A percentile compares a stretch with the other conserved stretches of the same genome.
Evolutionary conservation across 2,329 filamentous ascomycete species (phyloP).

Genomic region (Penicillium decumbens): DNA sequence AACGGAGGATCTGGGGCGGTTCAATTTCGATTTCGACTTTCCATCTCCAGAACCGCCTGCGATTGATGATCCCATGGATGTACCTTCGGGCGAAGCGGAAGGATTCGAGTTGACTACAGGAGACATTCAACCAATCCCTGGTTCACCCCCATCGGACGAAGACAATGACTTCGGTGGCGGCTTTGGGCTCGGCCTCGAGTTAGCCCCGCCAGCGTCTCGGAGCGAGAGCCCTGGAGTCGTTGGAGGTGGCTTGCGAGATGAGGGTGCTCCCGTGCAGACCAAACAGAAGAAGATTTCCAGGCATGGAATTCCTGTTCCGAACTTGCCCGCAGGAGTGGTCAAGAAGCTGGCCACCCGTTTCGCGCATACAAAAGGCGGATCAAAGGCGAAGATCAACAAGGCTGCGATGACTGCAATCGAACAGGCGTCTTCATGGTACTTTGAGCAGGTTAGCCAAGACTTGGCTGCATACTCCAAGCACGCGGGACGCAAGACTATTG

Average conservation of each 20-base stretch:
- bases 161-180: slow-evolving; percentile 27
- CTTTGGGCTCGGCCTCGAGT: slow-evolving; percentile 31
- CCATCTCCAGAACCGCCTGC: slow-evolving; percentile 34
- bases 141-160: slow-evolving; percentile 23
- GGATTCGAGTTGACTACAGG: slow-evolving; percentile 32
- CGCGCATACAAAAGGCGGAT: slow-evolving; percentile 60
- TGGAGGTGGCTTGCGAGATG: slow-evolving; percentile 36
- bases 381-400: slow-evolving; percentile 65
- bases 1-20: slow-evolving; percentile 41
- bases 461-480: slow-evolving; percentile 74
- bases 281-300: slow-evolving; percentile 60
- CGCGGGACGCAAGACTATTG: slow-evolving; percentile 76
- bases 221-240: slow-evolving; percentile 33
- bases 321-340: slow-evolving; percentile 66
- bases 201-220: slow-evolving; percentile 26
- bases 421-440: slow-evolving; percentile 85
- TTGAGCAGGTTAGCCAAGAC: slow-evolving; percentile 80
- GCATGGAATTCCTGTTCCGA: slow-evolving; percentile 70
- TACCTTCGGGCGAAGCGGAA: slow-evolving; percentile 33
- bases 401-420: slow-evolving; percentile 71
- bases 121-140: slow-evolving; percentile 25
- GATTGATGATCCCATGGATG: slow-evolving; percentile 30
- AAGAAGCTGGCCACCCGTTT: slow-evolving; percentile 64
- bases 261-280: slow-evolving; percentile 25
- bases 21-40: slow-evolving; percentile 41